Conservation (phyloP, 495 filamentous ascomycete species). For the Hypoxylon trugodes region DNA sequence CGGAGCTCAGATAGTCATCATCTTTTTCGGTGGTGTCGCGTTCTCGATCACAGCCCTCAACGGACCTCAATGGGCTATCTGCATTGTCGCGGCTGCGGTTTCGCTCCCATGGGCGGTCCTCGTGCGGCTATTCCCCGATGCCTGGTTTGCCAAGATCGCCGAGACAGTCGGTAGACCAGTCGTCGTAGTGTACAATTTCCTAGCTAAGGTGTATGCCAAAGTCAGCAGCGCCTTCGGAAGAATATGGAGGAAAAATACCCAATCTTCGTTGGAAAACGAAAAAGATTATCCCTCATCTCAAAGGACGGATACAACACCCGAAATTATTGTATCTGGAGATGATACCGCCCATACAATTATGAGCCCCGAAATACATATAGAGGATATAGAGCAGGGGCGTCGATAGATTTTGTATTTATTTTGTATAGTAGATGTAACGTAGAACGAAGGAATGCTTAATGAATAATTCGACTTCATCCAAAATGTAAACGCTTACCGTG, state of each 20-base stretch:
- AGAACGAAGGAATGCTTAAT: background rate
- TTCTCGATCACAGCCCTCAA: slow-evolving; percentile 70
- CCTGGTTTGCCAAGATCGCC: slow-evolving; percentile 38
- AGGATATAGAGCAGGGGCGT: slow-evolving; percentile 27
- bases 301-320: slow-evolving; percentile 20
- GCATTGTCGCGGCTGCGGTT: slow-evolving; percentile 72
- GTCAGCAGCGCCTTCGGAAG: slow-evolving; percentile 19
- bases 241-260: slow-evolving; percentile 34
- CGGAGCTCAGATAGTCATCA: slow-evolving; percentile 79
- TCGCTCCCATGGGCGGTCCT: slow-evolving; percentile 76
- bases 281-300: background rate
- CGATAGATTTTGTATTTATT: slow-evolving; percentile 13
- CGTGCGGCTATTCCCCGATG: slow-evolving; percentile 78
- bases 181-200: slow-evolving; percentile 32
- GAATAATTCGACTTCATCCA: too few species aligned
- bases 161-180: slow-evolving; percentile 34
- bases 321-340: slow-evolving; percentile 30
- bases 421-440: slow-evolving; percentile 12
- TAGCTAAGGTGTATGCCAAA: slow-evolving; percentile 14
- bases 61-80: slow-evolving; percentile 77
- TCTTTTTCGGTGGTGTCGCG: slow-evolving; percentile 77
- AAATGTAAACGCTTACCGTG: too few species aligned
- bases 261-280: background rate
- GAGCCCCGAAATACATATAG: slow-evolving; percentile 26
- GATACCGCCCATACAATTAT: background rate